Conservation (phyloP, 306 rosid genomes). For the Prinsepia uniflora region DNA sequence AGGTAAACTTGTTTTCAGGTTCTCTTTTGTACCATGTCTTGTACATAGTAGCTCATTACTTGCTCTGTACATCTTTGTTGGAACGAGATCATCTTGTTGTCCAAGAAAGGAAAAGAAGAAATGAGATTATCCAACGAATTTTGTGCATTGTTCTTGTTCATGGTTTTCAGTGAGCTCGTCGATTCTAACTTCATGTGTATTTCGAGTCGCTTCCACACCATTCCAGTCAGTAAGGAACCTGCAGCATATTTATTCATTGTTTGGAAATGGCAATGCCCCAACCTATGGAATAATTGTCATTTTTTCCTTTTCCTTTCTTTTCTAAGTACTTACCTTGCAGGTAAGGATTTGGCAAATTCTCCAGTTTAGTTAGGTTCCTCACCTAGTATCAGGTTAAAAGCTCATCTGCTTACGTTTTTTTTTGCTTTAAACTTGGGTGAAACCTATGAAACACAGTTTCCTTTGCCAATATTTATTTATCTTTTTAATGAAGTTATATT, state of each 20-base stretch:
- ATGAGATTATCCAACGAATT: background rate
- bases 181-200: background rate
- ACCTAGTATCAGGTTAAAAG: background rate
- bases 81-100: background rate
- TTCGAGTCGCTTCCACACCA: background rate
- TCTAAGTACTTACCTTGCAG: too few species aligned
- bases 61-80: background rate
- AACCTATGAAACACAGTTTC: background rate
- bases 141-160: background rate
- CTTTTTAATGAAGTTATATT: too few species aligned
- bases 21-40: background rate
- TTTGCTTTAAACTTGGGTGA: background rate
- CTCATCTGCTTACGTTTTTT: background rate
- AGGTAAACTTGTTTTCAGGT: background rate
- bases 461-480: too few species aligned
- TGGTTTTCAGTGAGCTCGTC: background rate
- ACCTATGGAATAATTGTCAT: background rate
- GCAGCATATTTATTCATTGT: background rate
- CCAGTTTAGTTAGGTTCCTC: too few species aligned
- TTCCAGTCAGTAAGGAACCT: background rate
- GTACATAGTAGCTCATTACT: background rate
- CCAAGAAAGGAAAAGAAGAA: background rate
- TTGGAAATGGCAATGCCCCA: background rate
- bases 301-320: too few species aligned
- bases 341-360: too few species aligned